phyloP scores from a whole-genome alignment of 2,329 filamentous ascomycete species.

The Apiospora marii region DNA sequence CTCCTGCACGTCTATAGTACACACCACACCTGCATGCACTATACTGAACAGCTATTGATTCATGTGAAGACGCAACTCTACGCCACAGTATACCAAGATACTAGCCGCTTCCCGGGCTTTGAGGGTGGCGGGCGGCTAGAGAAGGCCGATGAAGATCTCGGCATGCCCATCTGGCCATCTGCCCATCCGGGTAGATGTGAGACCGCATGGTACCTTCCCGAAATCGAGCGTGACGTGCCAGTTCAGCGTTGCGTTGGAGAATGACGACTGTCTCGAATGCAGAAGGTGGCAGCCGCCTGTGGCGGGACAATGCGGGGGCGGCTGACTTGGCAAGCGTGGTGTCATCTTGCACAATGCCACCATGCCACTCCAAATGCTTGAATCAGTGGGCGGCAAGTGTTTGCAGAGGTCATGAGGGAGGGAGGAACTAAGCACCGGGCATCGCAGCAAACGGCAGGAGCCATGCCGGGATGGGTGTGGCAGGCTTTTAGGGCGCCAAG shows the following conservation, averaged over 20 bases:
- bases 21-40: background rate
- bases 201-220: background rate
- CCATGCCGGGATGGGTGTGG: background rate
- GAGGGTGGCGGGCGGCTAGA: background rate
- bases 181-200: background rate
- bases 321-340: conserved; percentile 15
- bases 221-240: background rate
- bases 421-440: background rate
- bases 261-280: background rate
- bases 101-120: too few species aligned
- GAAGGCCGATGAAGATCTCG: background rate
- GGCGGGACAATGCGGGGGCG: background rate
- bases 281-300: background rate
- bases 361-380: background rate
- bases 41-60: background rate
- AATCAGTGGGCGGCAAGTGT: background rate
- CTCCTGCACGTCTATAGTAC: background rate
- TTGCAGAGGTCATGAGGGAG: background rate
- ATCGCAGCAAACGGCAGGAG: background rate
- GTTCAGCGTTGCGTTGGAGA: background rate
- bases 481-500: background rate
- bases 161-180: background rate
- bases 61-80: background rate
- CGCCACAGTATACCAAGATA: background rate
- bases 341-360: conserved; percentile 6